phyloP scores from a whole-genome alignment of 495 filamentous ascomycete genomes.

The Bathelium albidoporum region DNA sequence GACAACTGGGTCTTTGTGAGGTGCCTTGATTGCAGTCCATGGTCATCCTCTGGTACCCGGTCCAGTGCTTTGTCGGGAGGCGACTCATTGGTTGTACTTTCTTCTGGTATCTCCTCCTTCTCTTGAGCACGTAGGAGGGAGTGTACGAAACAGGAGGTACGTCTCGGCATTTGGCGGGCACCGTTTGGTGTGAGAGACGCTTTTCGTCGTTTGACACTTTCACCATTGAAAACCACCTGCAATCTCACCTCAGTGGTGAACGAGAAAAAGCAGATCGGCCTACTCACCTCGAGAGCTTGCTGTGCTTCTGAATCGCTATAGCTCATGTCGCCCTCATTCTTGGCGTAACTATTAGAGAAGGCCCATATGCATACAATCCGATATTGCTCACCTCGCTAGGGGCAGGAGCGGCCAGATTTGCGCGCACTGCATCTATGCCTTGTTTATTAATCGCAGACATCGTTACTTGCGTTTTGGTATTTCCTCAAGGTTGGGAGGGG shows the following conservation, averaged over 20 bases:
- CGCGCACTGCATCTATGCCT: background rate
- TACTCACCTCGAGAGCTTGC: constrained; percentile 20
- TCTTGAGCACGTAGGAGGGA: constrained; percentile 54
- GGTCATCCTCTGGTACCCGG: constrained; percentile 9
- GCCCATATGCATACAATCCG: background rate
- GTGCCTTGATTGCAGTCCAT: constrained; percentile 45
- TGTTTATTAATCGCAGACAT: background rate
- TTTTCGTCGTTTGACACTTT: constrained; percentile 68
- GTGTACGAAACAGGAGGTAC: constrained; percentile 75
- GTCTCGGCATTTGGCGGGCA: constrained; percentile 7
- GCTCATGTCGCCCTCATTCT: constrained; percentile 8
- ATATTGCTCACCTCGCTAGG: background rate
- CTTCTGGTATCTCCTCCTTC: constrained; percentile 25
- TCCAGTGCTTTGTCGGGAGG: constrained; percentile 30
- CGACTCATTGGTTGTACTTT: constrained; percentile 19
- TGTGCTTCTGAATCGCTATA: constrained; percentile 17
- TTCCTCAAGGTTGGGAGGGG: background rate
- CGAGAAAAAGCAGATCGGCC: background rate
- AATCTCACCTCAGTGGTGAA: background rate
- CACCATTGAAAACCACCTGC: constrained; percentile 65
- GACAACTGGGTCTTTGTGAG: constrained; percentile 87
- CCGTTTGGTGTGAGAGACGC: constrained; percentile 44
- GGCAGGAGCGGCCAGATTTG: background rate
- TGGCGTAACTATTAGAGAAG: background rate
- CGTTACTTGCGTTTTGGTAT: background rate